Evolutionary conservation across 257 asterid genomes (phyloP).

Genomic region (Solanum chilense): DNA sequence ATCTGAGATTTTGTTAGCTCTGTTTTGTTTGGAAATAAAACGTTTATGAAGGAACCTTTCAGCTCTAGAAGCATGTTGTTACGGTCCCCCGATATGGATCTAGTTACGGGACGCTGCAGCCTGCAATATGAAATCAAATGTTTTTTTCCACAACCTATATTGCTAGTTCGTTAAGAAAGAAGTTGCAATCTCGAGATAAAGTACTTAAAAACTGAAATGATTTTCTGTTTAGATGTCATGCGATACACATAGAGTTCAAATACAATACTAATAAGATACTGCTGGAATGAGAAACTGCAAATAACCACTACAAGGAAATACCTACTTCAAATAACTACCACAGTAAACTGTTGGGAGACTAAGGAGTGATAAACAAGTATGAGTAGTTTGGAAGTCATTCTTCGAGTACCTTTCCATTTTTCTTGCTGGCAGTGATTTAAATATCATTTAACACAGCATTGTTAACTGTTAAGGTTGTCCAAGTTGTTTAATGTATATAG

Average conservation of each 20-base stretch:
- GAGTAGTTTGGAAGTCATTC: neutral
- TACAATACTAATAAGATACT: neutral
- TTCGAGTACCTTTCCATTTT: neutral
- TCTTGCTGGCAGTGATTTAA: neutral
- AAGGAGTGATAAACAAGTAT: neutral
- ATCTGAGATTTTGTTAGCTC: neutral
- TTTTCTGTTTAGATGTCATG: neutral
- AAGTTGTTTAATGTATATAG: neutral
- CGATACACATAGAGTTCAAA: neutral
- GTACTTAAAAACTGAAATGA: neutral
- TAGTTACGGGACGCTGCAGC: neutral
- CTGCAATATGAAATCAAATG: neutral
- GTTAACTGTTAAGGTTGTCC: neutral
- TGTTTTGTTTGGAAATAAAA: neutral
- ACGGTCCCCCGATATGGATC: neutral
- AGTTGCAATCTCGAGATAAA: neutral
- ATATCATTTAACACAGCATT: neutral
- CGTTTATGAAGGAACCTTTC: neutral
- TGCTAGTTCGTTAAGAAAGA: neutral
- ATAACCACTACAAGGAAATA: neutral
- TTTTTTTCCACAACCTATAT: neutral
- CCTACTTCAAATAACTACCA: neutral
- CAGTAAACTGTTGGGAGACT: neutral
- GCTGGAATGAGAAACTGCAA: neutral
- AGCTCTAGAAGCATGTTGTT: neutral